Conservation (phyloP, 2,329 filamentous ascomycete species). For the Biscogniauxia mediterranea region DNA sequence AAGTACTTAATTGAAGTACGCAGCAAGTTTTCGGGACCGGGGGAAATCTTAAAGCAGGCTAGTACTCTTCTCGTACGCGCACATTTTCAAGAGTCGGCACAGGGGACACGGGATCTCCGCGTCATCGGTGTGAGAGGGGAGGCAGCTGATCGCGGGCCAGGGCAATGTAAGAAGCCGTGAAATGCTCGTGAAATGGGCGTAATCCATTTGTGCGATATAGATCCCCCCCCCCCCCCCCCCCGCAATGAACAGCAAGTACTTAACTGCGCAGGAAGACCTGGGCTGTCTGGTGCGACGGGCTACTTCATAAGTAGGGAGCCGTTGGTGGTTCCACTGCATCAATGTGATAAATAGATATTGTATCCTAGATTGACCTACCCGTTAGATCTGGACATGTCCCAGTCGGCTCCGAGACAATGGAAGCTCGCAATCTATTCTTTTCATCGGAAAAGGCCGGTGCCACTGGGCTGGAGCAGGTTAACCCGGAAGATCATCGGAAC, state of each 20-base stretch:
- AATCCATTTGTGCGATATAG: not conserved
- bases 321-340: slow-evolving; percentile 3
- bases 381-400: not conserved
- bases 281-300: not conserved
- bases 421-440: not conserved
- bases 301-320: not conserved
- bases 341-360: not conserved
- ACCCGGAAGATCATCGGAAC: not conserved
- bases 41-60: not conserved
- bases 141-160: not conserved
- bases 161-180: not conserved
- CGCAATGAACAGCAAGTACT: not conserved
- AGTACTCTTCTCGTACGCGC: not conserved
- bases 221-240: no score
- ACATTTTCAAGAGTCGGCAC: not conserved
- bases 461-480: no score
- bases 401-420: not conserved
- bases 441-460: not conserved
- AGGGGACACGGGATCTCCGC: not conserved
- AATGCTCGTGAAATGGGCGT: not conserved
- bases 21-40: not conserved
- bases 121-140: not conserved
- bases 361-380: not conserved
- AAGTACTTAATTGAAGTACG: not conserved
- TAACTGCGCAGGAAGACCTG: no score